Percentiles rank a stretch among this genome's conserved stretches.
Conservation (phyloP, 306 rosid genomes). For the Acacia confusa region DNA sequence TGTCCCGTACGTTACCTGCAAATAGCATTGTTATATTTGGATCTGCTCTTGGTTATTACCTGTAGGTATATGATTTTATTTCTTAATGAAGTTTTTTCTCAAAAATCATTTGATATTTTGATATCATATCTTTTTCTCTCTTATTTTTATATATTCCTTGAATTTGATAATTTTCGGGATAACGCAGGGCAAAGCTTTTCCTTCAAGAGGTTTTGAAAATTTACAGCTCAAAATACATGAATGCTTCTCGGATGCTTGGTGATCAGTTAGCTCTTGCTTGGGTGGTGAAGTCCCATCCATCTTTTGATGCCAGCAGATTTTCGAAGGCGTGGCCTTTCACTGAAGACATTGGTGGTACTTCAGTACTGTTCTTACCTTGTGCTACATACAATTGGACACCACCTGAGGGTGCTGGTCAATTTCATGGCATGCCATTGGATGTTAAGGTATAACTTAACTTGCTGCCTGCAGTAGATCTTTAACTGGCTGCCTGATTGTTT, state of each 20-base stretch:
- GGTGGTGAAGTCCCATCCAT: constrained; percentile 77
- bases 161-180: constrained; percentile 17
- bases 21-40: not conserved
- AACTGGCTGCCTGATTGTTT: not conserved
- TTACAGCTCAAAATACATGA: constrained; percentile 63
- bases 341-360: constrained; percentile 63
- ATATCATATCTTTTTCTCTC: not conserved
- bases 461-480: not conserved
- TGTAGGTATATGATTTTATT: constrained; percentile 1
- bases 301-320: constrained; percentile 65
- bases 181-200: constrained; percentile 75
- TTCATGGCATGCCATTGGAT: constrained; percentile 92
- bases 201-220: constrained; percentile 68
- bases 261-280: constrained; percentile 96
- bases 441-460: constrained; percentile 60
- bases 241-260: constrained; percentile 90
- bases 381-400: constrained; percentile 91
- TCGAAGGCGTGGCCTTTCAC: constrained; percentile 53
- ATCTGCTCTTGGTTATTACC: constrained; percentile 1
- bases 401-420: constrained; percentile 97
- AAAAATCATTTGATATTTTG: not conserved
- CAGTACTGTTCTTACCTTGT: constrained; percentile 80
- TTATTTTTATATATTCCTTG: constrained; percentile 14
- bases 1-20: not conserved
- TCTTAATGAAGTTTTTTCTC: constrained; percentile 1